phyloP scores from a whole-genome alignment of 2,329 filamentous ascomycete genomes.

The Ophidiomyces ophidiicola region DNA sequence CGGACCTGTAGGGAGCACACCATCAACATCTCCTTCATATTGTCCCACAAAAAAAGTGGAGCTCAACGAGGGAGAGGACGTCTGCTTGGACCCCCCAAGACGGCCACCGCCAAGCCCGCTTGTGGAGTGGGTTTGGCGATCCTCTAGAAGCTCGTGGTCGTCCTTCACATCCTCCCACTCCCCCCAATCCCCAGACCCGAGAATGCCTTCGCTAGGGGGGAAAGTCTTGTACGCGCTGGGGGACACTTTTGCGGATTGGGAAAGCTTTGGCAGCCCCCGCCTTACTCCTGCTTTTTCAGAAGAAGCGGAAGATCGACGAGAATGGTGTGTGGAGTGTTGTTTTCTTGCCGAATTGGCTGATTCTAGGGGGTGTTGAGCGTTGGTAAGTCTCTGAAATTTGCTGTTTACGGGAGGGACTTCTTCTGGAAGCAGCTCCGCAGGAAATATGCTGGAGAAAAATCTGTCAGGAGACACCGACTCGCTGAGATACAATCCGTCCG shows the following conservation, averaged over 20 bases:
- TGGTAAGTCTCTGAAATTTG: not conserved
- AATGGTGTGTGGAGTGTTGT: not conserved
- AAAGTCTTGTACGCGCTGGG: not conserved
- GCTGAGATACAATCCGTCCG: not conserved
- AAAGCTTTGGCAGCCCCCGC: too few relatives aligned
- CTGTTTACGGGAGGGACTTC: not conserved
- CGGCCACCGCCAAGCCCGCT: not conserved
- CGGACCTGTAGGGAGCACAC: constrained; percentile 6
- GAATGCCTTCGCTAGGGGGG: not conserved
- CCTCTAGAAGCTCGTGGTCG: not conserved
- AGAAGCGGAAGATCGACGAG: constrained; percentile 1
- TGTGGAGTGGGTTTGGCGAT: too few relatives aligned
- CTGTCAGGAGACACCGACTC: not conserved
- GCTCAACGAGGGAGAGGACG: not conserved
- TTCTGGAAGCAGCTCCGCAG: not conserved
- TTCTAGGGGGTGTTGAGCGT: not conserved
- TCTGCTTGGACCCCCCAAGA: not conserved
- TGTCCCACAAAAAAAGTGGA: constrained; percentile 6
- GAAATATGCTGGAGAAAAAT: not conserved
- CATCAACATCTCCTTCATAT: constrained; percentile 9
- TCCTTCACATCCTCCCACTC: constrained; percentile 10
- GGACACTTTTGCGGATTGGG: not conserved
- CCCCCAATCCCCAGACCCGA: not conserved
- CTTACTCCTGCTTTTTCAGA: too few relatives aligned
- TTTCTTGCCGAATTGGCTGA: not conserved